A percentile compares a stretch with the other conserved stretches of the same genome.
Conservation (phyloP, 2,329 filamentous ascomycete genomes). For the Whalleya microplaca region DNA sequence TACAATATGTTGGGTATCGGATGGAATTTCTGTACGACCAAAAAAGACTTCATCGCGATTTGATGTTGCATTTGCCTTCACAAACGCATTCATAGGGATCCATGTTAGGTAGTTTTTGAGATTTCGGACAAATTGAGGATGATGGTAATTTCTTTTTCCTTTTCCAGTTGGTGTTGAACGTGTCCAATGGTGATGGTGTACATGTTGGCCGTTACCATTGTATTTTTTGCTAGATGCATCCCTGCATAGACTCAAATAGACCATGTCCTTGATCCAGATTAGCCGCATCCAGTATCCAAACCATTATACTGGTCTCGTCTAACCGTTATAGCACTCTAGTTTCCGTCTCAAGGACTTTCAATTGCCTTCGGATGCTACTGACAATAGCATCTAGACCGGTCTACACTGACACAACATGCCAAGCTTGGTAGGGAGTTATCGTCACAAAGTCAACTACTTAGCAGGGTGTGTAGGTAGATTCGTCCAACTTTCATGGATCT, state of each 20-base stretch:
- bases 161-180: not conserved
- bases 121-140: conserved; percentile 14
- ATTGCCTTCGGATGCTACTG: not conserved
- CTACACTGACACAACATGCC: not conserved
- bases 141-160: conserved; percentile 1
- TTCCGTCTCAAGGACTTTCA: too few species aligned
- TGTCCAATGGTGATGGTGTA: not conserved
- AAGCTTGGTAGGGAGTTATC: not conserved
- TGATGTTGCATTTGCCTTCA: conserved; percentile 17
- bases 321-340: too few species aligned
- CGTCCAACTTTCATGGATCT: not conserved
- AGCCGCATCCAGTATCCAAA: not conserved
- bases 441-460: too few species aligned
- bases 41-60: conserved; percentile 20
- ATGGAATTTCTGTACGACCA: conserved; percentile 30
- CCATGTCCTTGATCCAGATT: not conserved
- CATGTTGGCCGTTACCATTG: not conserved
- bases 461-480: too few species aligned
- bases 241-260: not conserved
- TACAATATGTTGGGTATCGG: conserved; percentile 25
- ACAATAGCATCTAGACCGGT: not conserved
- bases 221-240: not conserved
- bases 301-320: not conserved
- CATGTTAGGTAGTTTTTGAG: conserved; percentile 5
- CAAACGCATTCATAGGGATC: conserved; percentile 3